Percentiles rank a stretch among this genome's conserved stretches.
These are phyloP conservation scores for Penicillium sp. DNA, from an alignment of 2,329 filamentous ascomycete genomes.

Conservation along the genomic window DNA sequence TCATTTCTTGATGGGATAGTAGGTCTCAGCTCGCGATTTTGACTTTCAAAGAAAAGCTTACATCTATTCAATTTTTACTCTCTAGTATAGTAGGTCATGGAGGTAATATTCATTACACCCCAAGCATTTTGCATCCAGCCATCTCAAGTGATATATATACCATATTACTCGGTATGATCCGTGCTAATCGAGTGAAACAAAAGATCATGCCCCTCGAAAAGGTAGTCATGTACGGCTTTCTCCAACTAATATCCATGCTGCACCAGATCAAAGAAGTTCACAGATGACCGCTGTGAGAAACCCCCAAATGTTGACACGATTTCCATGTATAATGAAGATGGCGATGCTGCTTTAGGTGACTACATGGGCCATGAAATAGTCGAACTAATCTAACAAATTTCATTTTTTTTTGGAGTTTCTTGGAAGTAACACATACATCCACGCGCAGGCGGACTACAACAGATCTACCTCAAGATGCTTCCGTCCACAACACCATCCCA, in stretches of 20 bases:
- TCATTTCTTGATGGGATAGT: neutral
- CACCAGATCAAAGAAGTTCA: too few species aligned
- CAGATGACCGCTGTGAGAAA: neutral
- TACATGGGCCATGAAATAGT: neutral
- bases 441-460: neutral
- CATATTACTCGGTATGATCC: too few species aligned
- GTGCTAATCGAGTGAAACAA: too few species aligned
- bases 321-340: neutral
- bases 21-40: neutral
- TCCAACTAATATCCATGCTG: too few species aligned
- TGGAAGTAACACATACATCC: neutral
- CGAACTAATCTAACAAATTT: neutral
- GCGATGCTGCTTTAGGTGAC: neutral
- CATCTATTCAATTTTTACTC: too few species aligned
- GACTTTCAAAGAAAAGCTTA: neutral
- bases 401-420: neutral
- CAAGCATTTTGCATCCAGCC: neutral
- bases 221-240: too few species aligned
- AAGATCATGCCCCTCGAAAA: too few species aligned
- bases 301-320: neutral
- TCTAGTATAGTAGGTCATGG: neutral
- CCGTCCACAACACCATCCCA: neutral
- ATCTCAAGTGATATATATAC: neutral
- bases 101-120: fast-evolving
- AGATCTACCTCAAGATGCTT: neutral